Conservation (phyloP, 345 rosid genomes). For the Tarenaya hassleriana region DNA sequence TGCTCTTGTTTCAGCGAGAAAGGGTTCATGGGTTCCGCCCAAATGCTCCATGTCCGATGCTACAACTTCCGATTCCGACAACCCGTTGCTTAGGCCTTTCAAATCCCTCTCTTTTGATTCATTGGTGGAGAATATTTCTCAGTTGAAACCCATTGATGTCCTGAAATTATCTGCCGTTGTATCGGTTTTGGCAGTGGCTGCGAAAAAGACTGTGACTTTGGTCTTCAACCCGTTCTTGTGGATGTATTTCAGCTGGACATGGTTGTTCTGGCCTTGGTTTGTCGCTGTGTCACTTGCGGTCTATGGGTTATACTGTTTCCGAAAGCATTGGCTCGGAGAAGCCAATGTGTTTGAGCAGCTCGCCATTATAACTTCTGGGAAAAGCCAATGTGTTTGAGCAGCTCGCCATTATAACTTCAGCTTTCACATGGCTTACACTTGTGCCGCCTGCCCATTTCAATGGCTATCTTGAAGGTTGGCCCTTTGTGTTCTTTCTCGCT, state of each 20-base stretch:
- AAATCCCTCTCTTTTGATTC: conserved; percentile 37
- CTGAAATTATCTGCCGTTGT: conserved; percentile 52
- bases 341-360: no score
- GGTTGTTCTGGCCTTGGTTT: conserved; percentile 94
- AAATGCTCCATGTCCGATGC: conserved; percentile 48
- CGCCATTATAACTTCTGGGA: no score
- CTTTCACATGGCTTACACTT: conserved; percentile 78
- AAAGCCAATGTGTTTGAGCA: conserved; percentile 71
- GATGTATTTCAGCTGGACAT: conserved; percentile 91
- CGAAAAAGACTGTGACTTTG: conserved; percentile 50
- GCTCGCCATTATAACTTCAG: conserved; percentile 60
- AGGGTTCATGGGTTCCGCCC: conserved; percentile 30
- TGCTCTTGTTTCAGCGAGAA: conserved; percentile 20
- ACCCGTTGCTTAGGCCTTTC: conserved; percentile 39
- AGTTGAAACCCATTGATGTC: conserved; percentile 44
- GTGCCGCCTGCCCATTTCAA: conserved; percentile 79
- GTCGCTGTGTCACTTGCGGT: conserved; percentile 48
- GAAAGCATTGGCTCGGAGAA: no score
- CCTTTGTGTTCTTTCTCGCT: conserved; percentile 72
- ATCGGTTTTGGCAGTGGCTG: conserved; percentile 45
- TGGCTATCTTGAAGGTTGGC: conserved; percentile 91
- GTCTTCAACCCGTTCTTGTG: conserved; percentile 67
- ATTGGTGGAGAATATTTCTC: conserved; percentile 30
- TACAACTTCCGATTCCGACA: conserved; percentile 28
- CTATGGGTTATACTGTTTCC: conserved; percentile 58